Percentiles rank a stretch among this genome's conserved stretches.
Evolutionary conservation across 1,284 basidiomycete genomes (phyloP).

Genomic region (Puccinia sorghi): DNA sequence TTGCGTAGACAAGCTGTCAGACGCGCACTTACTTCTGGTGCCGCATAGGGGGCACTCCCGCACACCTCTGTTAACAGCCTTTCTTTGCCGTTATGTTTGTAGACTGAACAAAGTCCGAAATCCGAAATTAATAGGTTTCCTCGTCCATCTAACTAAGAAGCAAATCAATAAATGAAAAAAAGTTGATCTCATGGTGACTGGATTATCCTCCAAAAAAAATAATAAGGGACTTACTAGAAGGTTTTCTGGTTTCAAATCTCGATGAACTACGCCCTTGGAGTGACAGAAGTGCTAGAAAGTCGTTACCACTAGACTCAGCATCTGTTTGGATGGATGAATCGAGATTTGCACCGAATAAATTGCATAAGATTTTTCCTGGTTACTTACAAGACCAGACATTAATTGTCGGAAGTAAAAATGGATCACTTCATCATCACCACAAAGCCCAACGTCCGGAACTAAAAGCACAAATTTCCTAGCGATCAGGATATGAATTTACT

Average conservation of each 20-base stretch:
- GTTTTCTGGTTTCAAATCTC: constrained; percentile 62
- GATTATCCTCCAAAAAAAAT: background rate
- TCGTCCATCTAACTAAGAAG: constrained; percentile 39
- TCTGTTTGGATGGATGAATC: background rate
- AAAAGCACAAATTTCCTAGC: background rate
- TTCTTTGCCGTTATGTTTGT: constrained; percentile 81
- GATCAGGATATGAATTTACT: constrained; percentile 3
- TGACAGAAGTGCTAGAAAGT: constrained; percentile 37
- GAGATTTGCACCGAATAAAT: background rate
- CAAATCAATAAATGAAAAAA: constrained; percentile 18
- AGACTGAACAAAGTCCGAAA: constrained; percentile 91
- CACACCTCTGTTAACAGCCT: constrained; percentile 77
- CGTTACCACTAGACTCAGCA: background rate
- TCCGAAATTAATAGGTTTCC: constrained; percentile 81
- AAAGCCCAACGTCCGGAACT: constrained; percentile 78
- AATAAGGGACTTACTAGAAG: constrained; percentile 58
- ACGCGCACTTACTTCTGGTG: constrained; percentile 71
- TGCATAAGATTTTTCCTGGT: background rate
- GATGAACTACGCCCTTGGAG: constrained; percentile 63
- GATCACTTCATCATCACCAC: constrained; percentile 71
- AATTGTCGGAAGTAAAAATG: constrained; percentile 90
- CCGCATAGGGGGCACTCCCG: constrained; percentile 92
- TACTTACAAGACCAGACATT: constrained; percentile 66
- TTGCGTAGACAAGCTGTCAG: background rate
- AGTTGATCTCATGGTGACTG: background rate